Percentiles rank a stretch among this genome's conserved stretches.
Conservation (phyloP, 1,284 basidiomycete genomes). For the Apiotrichum brassicae region DNA sequence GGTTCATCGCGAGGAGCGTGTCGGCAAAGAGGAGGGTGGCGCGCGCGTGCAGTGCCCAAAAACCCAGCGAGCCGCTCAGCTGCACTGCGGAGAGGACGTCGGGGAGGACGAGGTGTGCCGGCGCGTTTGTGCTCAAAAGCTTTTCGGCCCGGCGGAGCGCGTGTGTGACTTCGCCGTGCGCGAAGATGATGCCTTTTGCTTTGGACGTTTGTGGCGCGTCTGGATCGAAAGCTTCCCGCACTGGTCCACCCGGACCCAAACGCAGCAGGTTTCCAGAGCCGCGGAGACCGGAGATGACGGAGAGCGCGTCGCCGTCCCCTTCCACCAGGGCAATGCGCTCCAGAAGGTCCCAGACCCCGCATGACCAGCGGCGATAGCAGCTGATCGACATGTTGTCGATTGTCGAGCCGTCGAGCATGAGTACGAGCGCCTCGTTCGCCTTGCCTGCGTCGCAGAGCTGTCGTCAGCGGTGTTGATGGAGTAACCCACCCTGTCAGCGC, state of each 20-base stretch:
- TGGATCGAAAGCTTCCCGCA: conserved; percentile 19
- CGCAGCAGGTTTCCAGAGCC: conserved; percentile 12
- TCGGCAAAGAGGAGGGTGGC: conserved; percentile 30
- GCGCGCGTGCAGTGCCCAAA: conserved; percentile 36
- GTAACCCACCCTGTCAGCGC: conserved; percentile 17
- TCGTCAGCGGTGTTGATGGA: neutral
- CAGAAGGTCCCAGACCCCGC: conserved; percentile 32
- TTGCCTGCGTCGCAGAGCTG: conserved; percentile 12
- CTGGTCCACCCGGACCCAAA: conserved; percentile 22
- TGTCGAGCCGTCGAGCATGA: conserved; percentile 22
- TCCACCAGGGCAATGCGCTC: conserved; percentile 22
- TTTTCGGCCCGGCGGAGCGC: conserved; percentile 20
- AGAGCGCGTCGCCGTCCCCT: conserved; percentile 16
- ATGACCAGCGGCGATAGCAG: conserved; percentile 33
- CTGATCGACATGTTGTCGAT: conserved; percentile 21
- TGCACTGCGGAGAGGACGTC: conserved; percentile 30
- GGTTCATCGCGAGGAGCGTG: conserved; percentile 32
- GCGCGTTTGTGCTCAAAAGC: conserved; percentile 19
- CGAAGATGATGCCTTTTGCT: conserved; percentile 18
- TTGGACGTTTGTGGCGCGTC: neutral
- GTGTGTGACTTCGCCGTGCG: conserved; percentile 23
- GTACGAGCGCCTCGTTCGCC: conserved; percentile 28
- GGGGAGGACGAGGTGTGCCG: conserved; percentile 32
- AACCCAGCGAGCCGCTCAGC: conserved; percentile 23
- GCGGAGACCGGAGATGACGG: conserved; percentile 17